Conservation (phyloP, 371 early-diverging fungal species). For the Cokeromyces recurvatus region DNA sequence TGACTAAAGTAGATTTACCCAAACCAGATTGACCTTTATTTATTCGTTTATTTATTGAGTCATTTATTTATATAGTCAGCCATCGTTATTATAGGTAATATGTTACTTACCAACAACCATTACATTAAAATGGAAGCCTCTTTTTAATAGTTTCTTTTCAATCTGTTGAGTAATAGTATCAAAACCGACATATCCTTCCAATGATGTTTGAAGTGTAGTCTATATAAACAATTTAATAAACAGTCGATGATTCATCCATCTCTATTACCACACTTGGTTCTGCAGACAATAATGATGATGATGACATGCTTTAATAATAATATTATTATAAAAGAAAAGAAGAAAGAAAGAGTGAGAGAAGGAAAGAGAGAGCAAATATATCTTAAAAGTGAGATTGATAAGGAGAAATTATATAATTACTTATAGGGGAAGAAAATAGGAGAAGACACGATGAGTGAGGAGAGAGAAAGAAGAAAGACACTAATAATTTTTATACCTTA, state of each 20-base stretch:
- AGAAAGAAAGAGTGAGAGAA: background rate
- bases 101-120: conserved; percentile 85
- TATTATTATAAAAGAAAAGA: background rate
- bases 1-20: conserved; percentile 98
- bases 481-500: no score
- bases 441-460: no score
- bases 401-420: no score
- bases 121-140: conserved; percentile 93
- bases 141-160: conserved; percentile 87
- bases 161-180: conserved; percentile 93
- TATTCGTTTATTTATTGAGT: background rate
- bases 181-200: conserved; percentile 87
- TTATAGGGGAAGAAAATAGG: no score
- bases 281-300: conserved; percentile 8
- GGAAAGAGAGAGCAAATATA: no score
- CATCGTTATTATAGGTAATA: no score
- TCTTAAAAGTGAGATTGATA: no score
- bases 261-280: conserved; percentile 7
- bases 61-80: background rate
- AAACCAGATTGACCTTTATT: conserved; percentile 91
- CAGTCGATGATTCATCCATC: no score
- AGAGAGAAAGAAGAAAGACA: no score
- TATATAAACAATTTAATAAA: conserved; percentile 11
- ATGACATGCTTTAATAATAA: no score
- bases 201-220: conserved; percentile 38